Evolutionary conservation across 2,329 filamentous ascomycete genomes (phyloP).

Genomic region (Pezicula carpinea): DNA sequence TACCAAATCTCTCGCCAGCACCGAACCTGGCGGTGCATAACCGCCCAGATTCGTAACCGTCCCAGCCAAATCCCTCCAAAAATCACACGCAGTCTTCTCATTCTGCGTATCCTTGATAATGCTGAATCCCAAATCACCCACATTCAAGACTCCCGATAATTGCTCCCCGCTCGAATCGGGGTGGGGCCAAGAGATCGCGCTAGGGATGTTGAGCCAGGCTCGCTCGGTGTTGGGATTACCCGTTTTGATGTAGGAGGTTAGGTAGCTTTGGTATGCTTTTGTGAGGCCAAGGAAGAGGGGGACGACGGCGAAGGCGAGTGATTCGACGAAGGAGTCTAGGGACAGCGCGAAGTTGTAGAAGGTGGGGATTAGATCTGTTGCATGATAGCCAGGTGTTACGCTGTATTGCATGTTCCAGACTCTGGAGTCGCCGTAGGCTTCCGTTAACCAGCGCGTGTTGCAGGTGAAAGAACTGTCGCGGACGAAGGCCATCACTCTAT

Average conservation of each 20-base stretch:
- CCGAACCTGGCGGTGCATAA: not conserved
- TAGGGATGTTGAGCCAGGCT: slow-evolving; percentile 28
- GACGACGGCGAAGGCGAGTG: slow-evolving; percentile 18
- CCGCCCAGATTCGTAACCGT: slow-evolving; percentile 26
- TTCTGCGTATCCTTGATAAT: slow-evolving; percentile 28
- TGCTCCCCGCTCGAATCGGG: slow-evolving; percentile 23
- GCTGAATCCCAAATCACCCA: slow-evolving; percentile 29
- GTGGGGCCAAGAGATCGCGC: slow-evolving; percentile 31
- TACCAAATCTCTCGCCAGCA: too few species aligned
- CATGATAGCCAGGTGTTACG: slow-evolving; percentile 45
- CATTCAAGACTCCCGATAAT: slow-evolving; percentile 29
- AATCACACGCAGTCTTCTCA: slow-evolving; percentile 27
- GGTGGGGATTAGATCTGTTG: slow-evolving; percentile 42
- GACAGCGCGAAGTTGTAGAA: slow-evolving; percentile 37
- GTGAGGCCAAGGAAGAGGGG: slow-evolving; percentile 29
- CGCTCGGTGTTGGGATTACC: slow-evolving; percentile 36
- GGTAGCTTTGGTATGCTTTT: slow-evolving; percentile 35
- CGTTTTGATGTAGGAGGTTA: slow-evolving; percentile 34
- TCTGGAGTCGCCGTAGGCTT: slow-evolving; percentile 33
- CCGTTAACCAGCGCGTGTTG: slow-evolving; percentile 45
- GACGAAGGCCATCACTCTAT: slow-evolving; percentile 36
- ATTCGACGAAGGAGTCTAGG: slow-evolving; percentile 23
- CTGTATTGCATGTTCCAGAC: slow-evolving; percentile 42
- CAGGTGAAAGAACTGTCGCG: slow-evolving; percentile 41
- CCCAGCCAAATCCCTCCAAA: slow-evolving; percentile 29